phyloP scores from a whole-genome alignment of 108 stramenopile genomes.

The Schizochytrium sp. region DNA sequence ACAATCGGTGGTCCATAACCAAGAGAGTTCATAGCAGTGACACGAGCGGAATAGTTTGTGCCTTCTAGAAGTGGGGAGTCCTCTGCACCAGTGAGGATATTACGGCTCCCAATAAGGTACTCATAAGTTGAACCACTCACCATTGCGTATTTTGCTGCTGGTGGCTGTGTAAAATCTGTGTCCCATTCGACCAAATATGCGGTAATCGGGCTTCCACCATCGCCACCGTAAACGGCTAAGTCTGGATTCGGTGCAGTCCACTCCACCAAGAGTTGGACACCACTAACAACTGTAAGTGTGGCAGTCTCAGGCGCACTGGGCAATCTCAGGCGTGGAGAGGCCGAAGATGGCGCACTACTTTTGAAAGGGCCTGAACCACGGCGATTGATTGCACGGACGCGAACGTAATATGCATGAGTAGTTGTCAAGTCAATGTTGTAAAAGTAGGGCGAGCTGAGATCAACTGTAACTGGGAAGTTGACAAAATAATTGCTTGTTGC shows the following conservation, averaged over 20 bases:
- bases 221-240: conserved; percentile 80
- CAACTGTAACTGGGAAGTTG: conserved; percentile 62
- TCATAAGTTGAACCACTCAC: conserved; percentile 68
- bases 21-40: conserved; percentile 82
- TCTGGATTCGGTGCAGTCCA: conserved; percentile 79
- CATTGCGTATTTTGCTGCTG: conserved; percentile 75
- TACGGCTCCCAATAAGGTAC: conserved; percentile 81
- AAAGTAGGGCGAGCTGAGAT: conserved; percentile 67
- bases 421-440: conserved; percentile 77
- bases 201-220: conserved; percentile 83
- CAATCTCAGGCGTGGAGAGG: conserved; percentile 59
- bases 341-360: conserved; percentile 62
- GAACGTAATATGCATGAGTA: conserved; percentile 74
- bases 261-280: conserved; percentile 79
- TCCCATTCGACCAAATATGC: conserved; percentile 89
- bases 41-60: conserved; percentile 78
- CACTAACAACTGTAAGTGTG: conserved; percentile 68
- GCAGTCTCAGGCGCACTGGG: conserved; percentile 69
- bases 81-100: conserved; percentile 82
- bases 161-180: conserved; percentile 75
- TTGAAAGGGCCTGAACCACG: conserved; percentile 62
- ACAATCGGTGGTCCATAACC: conserved; percentile 77
- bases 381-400: conserved; percentile 83
- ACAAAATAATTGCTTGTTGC: not conserved
- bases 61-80: conserved; percentile 75